Base-by-base conservation (phyloP, 306 rosid species). In the Vachellia pachyceras region DNA sequence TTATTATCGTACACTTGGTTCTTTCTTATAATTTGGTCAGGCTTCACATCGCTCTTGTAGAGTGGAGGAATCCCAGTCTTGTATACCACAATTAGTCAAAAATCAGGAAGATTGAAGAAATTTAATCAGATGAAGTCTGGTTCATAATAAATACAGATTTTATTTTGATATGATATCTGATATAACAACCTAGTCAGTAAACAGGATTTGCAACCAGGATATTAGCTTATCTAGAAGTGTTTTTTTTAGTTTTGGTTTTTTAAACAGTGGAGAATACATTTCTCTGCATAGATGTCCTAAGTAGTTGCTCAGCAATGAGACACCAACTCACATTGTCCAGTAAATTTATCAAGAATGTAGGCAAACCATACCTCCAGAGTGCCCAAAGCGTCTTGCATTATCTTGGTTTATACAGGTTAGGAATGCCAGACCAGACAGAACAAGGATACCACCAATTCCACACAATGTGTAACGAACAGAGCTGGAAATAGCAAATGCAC, bases 331-430 rank as follows among this genome's bases (percentile, higher is more conserved):
- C 50, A 80, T 22, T 40, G 77, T 45, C 40, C 45, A 73, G 36
- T 67, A 49, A 60, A 78, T 71, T 50, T 70, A 54, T 49, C 36
- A 60, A 72, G 68, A 73, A 47, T 37, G 36, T 14, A 58, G 78
- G 52, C 15, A 47, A 86, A 29, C 12, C 87, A 73, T 82, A 95
- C 99, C 98, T 91, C 95, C 96, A 35, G 94, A 70, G 85, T 89
- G 90, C 23, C 99, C 99, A 84, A 95, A 95, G 89, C 52, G 98
- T 33, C 98, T 83, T 40, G 92, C 98, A 73, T 93, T 97, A 82
- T 95, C 99, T 90, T 95, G 97, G 58, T 90, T 90, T 78, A 88
- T 89, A 69, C 89, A 88, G 29, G 92, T 83, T 71, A 95, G 92
- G 77, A 91, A 90, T 70, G 87, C 82, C 65, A 93, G 78, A 75